Evolutionary conservation across 2,329 filamentous ascomycete genomes (phyloP).

Genomic region (Trichoderma sp.): DNA sequence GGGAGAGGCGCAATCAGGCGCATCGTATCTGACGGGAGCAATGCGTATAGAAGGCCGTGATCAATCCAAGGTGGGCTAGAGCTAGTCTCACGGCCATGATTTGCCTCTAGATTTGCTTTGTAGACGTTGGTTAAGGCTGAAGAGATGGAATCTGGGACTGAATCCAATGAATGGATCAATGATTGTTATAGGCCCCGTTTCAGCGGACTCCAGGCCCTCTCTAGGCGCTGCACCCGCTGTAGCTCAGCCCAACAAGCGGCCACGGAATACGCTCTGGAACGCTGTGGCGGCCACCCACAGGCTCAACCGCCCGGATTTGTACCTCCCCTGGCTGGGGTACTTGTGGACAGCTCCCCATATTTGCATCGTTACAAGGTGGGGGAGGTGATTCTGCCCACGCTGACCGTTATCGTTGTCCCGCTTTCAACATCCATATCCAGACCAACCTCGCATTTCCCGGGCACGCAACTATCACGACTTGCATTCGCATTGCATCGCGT

Average conservation of each 20-base stretch:
- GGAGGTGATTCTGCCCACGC: conserved; percentile 24
- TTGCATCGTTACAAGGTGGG: conserved; percentile 9
- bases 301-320: background rate
- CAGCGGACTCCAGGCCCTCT: background rate
- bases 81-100: background rate
- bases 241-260: background rate
- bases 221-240: background rate
- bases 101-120: background rate
- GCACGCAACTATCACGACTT: background rate
- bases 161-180: background rate
- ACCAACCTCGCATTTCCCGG: background rate
- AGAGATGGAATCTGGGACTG: background rate
- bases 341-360: background rate
- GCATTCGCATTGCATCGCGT: background rate
- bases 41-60: background rate
- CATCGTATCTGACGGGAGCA: background rate
- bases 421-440: conserved; percentile 12
- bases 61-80: background rate
- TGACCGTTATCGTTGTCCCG: conserved; percentile 18
- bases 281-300: background rate
- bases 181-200: background rate
- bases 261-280: background rate
- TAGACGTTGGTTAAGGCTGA: background rate
- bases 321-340: conserved; percentile 15
- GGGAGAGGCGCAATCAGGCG: background rate